Evolutionary conservation across 2,329 filamentous ascomycete species (phyloP).

Genomic region (Botryotinia convoluta): DNA sequence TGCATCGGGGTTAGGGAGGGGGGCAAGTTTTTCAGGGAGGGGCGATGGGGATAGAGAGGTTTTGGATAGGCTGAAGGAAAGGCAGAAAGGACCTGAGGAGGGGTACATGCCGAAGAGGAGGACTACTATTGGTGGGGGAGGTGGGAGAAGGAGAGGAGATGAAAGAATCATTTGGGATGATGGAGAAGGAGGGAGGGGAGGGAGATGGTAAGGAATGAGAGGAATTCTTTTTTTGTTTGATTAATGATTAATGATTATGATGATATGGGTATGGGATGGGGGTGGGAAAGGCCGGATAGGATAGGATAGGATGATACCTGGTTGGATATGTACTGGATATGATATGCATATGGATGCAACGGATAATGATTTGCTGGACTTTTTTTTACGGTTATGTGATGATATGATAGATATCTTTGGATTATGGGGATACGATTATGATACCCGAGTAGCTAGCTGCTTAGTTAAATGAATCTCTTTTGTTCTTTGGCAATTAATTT

Average conservation of each 20-base stretch:
- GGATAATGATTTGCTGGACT: not conserved
- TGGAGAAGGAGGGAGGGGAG: constrained; percentile 10
- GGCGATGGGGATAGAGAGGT: not conserved
- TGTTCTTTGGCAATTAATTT: not conserved
- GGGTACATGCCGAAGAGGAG: constrained; percentile 12
- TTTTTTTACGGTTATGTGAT: not conserved
- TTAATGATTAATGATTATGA: constrained; percentile 2
- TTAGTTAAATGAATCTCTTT: constrained; percentile 3
- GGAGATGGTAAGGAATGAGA: not conserved
- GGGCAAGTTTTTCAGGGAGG: not conserved
- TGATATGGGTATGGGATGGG: not conserved
- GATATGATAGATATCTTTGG: not conserved
- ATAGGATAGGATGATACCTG: not conserved
- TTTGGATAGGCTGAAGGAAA: constrained; percentile 24
- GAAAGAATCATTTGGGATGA: constrained; percentile 19
- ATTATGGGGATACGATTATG: not conserved
- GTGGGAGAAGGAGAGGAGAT: not conserved
- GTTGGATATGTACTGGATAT: not conserved
- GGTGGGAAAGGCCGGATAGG: not conserved
- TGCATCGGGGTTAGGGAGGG: not conserved
- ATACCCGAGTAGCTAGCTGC: not conserved
- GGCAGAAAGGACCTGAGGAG: constrained; percentile 19
- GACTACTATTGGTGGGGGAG: not conserved
- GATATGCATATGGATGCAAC: not conserved
- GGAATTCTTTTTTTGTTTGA: not conserved